A percentile compares a stretch with the other conserved stretches of the same genome.
phyloP scores from a whole-genome alignment of 129 eudicot species.

The Scalesia atractyloides region DNA sequence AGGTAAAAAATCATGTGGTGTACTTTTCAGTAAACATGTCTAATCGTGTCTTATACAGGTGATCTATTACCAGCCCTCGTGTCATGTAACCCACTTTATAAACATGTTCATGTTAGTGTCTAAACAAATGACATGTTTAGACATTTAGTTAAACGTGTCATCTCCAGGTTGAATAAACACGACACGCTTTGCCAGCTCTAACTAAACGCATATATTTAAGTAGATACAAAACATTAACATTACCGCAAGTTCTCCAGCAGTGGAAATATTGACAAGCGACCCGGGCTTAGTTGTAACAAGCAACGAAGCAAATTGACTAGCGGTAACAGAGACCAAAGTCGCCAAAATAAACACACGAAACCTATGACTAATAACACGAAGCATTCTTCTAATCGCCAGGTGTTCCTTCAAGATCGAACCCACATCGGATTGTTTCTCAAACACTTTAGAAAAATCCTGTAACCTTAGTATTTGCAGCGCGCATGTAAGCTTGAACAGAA shows the following conservation, averaged over 20 bases:
- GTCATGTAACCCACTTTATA: too few relatives aligned
- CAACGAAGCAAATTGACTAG: conserved; percentile 76
- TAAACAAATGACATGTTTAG: too few relatives aligned
- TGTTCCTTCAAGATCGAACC: conserved; percentile 64
- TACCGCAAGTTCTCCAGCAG: conserved; percentile 94
- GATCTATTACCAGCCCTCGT: too few relatives aligned
- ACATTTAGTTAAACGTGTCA: too few relatives aligned
- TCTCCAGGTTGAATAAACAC: too few relatives aligned
- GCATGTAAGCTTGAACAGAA: conserved; percentile 73
- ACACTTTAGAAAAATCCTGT: conserved; percentile 74
- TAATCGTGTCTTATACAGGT: too few relatives aligned
- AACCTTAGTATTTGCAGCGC: conserved; percentile 75
- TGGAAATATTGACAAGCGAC: conserved; percentile 54
- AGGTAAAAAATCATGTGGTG: too few relatives aligned
- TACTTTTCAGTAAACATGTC: too few relatives aligned
- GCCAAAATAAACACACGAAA: conserved; percentile 70
- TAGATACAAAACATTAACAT: conserved; percentile 27
- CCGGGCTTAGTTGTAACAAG: conserved; percentile 64
- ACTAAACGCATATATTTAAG: conserved; percentile 1
- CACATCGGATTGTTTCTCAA: conserved; percentile 70
- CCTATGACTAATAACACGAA: conserved; percentile 83
- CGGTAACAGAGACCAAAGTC: conserved; percentile 63
- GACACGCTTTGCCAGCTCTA: too few relatives aligned
- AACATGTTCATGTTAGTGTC: too few relatives aligned
- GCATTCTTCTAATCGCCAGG: conserved; percentile 68